Evolutionary conservation across 257 asterid species (phyloP), one percentile per base, ranked within the genome.

Genomic region (Fraxinus cuspidata): DNA sequence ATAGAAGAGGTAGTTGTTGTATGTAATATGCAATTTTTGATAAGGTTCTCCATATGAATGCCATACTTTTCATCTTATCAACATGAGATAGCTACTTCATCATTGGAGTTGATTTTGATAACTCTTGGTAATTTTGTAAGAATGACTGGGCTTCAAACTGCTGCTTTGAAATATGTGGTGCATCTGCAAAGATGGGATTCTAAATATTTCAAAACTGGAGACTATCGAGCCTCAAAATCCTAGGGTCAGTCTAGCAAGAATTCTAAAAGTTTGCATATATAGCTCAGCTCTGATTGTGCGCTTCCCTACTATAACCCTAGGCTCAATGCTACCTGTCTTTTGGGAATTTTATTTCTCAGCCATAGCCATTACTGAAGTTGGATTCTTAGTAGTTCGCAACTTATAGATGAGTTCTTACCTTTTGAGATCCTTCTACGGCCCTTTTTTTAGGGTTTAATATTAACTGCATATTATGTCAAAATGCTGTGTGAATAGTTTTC

Each of bases 1-100:
- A 90, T 96, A 78, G 96, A 92, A 85, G 99, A 96, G 98, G 99
- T 95, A 88, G 27, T 70, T 72, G 78, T 58, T 9, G 25, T 60
- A 3, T 21, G 15, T 11, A 42, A 42, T 42, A 13, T 42, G 16
- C 18, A 42, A 11, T 40, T 42, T 42, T 12, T 42, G 51, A 42
- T 12, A 42, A 42, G 18, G 18, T 42, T 12, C 51, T 42, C 18
- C 1, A 12, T 25, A 23, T 60, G 28, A 21, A 60, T 60, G 68
- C 29, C 9, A 21, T 9, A 21, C 8, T 58, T 19, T 21, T 58
- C 31, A 2, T 21, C 5, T 1, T 21, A n/a, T 58, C 15, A 60
- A 60, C 68, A 8, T 21, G 31, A 60, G 16, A 21, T 7, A 23
- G 65, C 65, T 56, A 21, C 67, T 60, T 10, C 29, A 60, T 23